Base-by-base conservation (phyloP, 768 basidiomycete genomes). In the Lactarius trivialis region DNA sequence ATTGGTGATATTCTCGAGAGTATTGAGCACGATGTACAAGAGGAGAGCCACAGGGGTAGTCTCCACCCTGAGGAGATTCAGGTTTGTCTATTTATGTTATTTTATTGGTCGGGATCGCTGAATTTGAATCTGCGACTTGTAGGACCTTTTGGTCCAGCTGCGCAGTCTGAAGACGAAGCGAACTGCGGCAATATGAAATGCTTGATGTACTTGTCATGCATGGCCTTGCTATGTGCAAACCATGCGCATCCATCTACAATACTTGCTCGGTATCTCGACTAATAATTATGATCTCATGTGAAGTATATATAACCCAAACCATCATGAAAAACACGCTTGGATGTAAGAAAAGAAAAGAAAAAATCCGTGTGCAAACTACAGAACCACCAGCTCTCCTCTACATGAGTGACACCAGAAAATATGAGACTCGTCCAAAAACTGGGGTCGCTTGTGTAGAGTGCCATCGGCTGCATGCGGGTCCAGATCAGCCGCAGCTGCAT, bases 371-470 rank as follows among this genome's bases (percentile, higher is more conserved):
- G 30, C 11, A 37, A n/a, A 7, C 67, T 74, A 89, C 61, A 93
- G 74, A 64, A 93, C 84, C 43, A 93, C 88, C 43, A 93, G 74
- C 72, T 93, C 91, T 52, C 91, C 91, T 54, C 76, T 78, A 78
- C 91, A 93, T 21, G 88, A 83, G 69, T 85, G 81, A 75, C 91
- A 93, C 90, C 91, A 93, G 75, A 93, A 93, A 19, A 93, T 83
- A 71, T 93, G 91, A 30, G 90, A 85, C 67, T 93, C 91, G 68
- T 93, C 91, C 76, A 92, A 76, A 70, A 92, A 93, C 69, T 91
- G 89, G 3, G 88, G 80, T 56, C 86, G 83, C 61, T 66, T 68
- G 36, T 53, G 58, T 37, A 59, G 49, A 45, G 45, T 33, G 41
- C 26, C 37, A 53, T 33, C 39, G 37, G 15, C 30, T n/a, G 32